Evolutionary conservation across 495 filamentous ascomycete genomes (phyloP), one percentile per base, ranked within the genome.

Genomic region (Hypomontagnella submonticulosa): DNA sequence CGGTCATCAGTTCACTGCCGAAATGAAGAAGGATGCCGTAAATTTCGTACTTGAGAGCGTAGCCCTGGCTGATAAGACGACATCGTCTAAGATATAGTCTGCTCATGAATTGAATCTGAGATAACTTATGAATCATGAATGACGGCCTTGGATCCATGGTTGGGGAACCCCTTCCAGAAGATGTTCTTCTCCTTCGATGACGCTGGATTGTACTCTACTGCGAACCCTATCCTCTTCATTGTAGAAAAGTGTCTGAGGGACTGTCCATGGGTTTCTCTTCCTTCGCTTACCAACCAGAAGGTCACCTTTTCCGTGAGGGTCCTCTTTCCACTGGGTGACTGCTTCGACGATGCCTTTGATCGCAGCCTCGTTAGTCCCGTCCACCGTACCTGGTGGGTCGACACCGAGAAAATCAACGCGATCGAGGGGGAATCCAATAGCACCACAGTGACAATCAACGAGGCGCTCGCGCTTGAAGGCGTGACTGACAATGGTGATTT

Each of bases 11-110:
- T 90, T 92, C 57, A 91, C 85, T 18, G 61, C 76, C 0, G 86
- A 81, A 11, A 97, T 98, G 94, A 79, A 86, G 44, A 77, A 79
- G 40, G 90, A 92, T 73, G 85, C 90, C 7, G 79, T 88, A 51
- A 76, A 81, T 16, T 93, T 92, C 69, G 78, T 94, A 20, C 75
- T 81, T 18, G 81, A 86, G 48, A 84, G 77, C 6, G 70, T 85
- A 13, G 73, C 63, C 19, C 62, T 72, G 9, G 63, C 57, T 4
- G 73, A 74, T 30, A 37, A 40, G 15, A 52, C 51, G 5, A 42
- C 44, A 4, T 27, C 46, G 15, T 49, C 71, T 38, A 65, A 66
- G 37, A 73, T 73, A 27, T 67, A 67, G 43, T 33, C 49, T 13
- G 20, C 11, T 38, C 13, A 13, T 44, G 8, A 16, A 15, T 57